Evolutionary conservation across 805 yeast genomes (phyloP), one percentile per base, ranked within the genome.

Genomic region (Wickerhamomyces xylosicus): DNA sequence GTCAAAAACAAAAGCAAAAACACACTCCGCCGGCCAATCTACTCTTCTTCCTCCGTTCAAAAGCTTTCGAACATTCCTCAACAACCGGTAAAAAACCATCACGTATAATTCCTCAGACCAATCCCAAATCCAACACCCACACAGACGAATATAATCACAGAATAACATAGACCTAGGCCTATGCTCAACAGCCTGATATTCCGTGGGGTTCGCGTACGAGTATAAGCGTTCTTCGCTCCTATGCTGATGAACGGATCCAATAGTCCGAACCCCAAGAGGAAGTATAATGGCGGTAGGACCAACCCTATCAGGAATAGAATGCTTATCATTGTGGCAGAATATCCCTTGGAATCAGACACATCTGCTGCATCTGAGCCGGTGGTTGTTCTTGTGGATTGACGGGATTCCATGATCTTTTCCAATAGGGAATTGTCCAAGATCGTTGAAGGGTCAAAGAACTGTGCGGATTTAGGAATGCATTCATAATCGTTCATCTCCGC

Each of bases 61-160:
- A n/a, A n/a, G n/a, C n/a, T n/a, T n/a, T n/a, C n/a, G n/a, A n/a
- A n/a, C n/a, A n/a, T n/a, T n/a, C n/a, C n/a, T 21, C 25, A 21
- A 21, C 25, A 6, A 21, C 10, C 9, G 25, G 6, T 21, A 6
- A 21, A 7, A 21, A 21, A 10, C 25, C 6, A 21, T 21, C 25
- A 21, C 9, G 25, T 7, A 21, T 21, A 28, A 28, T 28, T 28
- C 16, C 16, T 7, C 14, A 64, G 45, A 3, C 73, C 72, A 34
- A 70, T 65, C 5, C 67, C 73, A 35, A 71, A 56, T 1, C 75
- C 76, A 27, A 69, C 60, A 15, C 68, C 68, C 22, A 69, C 56
- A 47, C 69, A 62, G 0, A 67, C 74, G 17, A 64, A 41, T 4
- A 41, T 33, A 3, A 45, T n/a, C 14, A 52, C 15, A 8, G 48